Evolutionary conservation across 176 grass and related monocot genomes (phyloP), one percentile per base, ranked within the genome.

Genomic region (Eragrostis nindensis): DNA sequence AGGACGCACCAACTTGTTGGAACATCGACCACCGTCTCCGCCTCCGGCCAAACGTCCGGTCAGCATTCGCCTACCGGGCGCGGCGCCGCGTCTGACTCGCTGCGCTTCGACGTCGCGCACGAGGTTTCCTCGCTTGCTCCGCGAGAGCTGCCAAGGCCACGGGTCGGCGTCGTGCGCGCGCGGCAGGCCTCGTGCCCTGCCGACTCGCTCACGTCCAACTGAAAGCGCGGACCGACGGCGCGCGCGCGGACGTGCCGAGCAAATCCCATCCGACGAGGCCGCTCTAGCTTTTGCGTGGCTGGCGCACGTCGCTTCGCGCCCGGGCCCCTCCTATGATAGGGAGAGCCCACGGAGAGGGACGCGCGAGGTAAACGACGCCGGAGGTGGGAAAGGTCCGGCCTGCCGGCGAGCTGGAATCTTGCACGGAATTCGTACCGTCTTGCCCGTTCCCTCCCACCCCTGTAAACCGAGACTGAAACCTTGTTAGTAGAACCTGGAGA

Each of bases 331-430:
- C 14, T n/a, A n/a, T n/a, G n/a, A n/a, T n/a, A n/a, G n/a, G n/a
- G n/a, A n/a, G 19, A 0, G 41, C 8, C 7, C 7, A 56, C 73
- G 5, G 16, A 25, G 40, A 61, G 75, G 29, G 79, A 22, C 26
- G 30, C 53, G 29, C 65, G 70, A 27, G 74, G 75, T 53, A 19
- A 59, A 30, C 55, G 36, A 64, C 42, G 74, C 13, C 41, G 41
- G 6, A 11, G 71, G 66, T 26, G 3, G 11, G 16, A n/a, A 26
- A 49, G 38, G 21, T 16, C 56, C 76, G 59, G n/a, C n/a, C n/a
- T n/a, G 75, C 68, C 55, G 68, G 75, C 68, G n/a, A 47, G 26
- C 17, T n/a, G 21, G 7, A 43, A 22, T n/a, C 71, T 30, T 68
- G 62, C 78, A 75, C 78, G 85, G 53, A 17, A 74, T 47, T 16